phyloP scores from a whole-genome alignment of 495 filamentous ascomycete species.

The Xylaria cubensis region DNA sequence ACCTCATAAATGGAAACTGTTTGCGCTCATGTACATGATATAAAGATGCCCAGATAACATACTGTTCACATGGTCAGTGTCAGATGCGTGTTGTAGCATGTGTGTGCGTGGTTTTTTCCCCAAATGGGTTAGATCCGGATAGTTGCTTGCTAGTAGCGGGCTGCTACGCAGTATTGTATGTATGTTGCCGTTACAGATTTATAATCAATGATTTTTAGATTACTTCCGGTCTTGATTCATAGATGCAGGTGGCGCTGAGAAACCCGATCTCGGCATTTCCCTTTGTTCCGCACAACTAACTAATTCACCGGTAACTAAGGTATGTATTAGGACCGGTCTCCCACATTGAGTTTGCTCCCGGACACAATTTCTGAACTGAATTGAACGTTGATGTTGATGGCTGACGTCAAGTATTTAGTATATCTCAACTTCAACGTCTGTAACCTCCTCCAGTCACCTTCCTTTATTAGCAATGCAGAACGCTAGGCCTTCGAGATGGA shows the following conservation, averaged over 20 bases:
- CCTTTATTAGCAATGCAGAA: background rate
- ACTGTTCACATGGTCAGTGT: background rate
- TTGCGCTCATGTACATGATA: background rate
- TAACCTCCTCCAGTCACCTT: background rate
- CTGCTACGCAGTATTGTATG: too few species aligned
- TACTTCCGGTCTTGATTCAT: too few species aligned
- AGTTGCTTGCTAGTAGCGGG: background rate
- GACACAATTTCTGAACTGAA: background rate
- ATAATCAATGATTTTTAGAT: conserved; percentile 8
- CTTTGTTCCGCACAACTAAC: background rate
- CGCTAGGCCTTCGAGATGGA: background rate
- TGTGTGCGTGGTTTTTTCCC: background rate
- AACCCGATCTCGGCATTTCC: conserved; percentile 12
- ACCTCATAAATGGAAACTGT: background rate
- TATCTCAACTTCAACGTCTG: background rate
- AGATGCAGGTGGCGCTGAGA: background rate
- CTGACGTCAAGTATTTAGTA: conserved; percentile 1
- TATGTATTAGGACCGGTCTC: too few species aligned
- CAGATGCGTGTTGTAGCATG: background rate
- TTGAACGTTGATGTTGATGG: background rate
- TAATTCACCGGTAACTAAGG: background rate
- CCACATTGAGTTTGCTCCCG: background rate
- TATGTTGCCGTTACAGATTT: background rate
- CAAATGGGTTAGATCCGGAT: background rate
- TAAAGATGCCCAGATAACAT: background rate